These are phyloP conservation scores for Anthracocystis setariae DNA, from an alignment of 1,284 basidiomycete genomes.

Conservation along the genomic window DNA sequence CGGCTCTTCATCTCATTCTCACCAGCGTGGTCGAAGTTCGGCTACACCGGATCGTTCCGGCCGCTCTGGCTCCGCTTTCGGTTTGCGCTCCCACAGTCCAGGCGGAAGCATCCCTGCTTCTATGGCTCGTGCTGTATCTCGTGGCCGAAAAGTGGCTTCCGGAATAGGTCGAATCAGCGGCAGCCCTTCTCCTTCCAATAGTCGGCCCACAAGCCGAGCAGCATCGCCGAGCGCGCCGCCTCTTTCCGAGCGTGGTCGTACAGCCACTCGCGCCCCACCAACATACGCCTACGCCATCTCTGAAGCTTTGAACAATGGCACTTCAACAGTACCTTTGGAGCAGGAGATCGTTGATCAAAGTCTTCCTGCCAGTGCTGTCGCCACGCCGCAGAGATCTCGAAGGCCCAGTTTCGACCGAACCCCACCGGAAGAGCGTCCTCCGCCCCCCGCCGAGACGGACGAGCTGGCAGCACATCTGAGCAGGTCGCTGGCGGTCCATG, in stretches of 20 bases:
- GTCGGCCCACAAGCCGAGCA: conserved; percentile 32
- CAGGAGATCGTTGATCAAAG: conserved; percentile 39
- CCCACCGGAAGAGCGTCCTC: conserved; percentile 16
- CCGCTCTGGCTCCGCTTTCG: conserved; percentile 46
- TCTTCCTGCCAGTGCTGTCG: conserved; percentile 28
- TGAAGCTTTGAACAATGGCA: conserved; percentile 24
- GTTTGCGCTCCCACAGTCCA: conserved; percentile 39
- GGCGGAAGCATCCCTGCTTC: conserved; percentile 49
- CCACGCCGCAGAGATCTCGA: conserved; percentile 41
- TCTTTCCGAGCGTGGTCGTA: conserved; percentile 32
- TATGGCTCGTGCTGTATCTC: conserved; percentile 52
- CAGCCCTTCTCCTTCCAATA: conserved; percentile 47
- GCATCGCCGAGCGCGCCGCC: conserved; percentile 37
- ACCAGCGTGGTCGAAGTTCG: conserved; percentile 32
- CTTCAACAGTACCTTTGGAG: conserved; percentile 7
- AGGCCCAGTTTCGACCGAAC: conserved; percentile 28
- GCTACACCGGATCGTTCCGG: conserved; percentile 39
- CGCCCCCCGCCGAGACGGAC: conserved; percentile 7
- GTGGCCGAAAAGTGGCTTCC: conserved; percentile 45
- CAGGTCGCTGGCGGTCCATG: conserved; percentile 34
- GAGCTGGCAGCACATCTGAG: conserved; percentile 40
- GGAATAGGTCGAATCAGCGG: conserved; percentile 49
- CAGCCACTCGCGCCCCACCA: conserved; percentile 32
- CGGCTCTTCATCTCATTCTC: conserved; percentile 19
- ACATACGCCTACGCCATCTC: conserved; percentile 41